Evolutionary conservation across 2,329 filamentous ascomycete species (phyloP), one percentile per base, ranked within the genome.

Genomic region (Aspergillus nomiae): DNA sequence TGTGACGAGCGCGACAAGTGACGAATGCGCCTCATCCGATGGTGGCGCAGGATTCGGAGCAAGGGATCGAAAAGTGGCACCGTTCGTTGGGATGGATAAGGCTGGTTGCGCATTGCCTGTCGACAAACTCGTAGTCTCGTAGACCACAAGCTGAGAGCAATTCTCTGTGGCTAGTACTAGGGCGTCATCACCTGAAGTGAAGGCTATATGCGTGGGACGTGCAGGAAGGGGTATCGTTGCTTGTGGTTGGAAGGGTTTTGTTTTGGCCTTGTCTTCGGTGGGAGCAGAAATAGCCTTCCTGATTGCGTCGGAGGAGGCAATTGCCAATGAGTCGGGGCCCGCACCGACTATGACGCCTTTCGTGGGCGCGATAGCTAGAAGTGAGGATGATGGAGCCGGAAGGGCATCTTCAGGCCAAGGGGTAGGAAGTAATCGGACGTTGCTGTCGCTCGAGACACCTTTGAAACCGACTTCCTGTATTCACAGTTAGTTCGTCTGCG

Each of bases 171-270:
- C 92, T 30, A 97, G 82, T 41, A 97, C 86, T 64, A 99, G 82
- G 69, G 90, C 92, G 70, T 87, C 88, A 74, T 97, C 96, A 71
- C 96, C 92, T n/a, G 92, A 87, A 0, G 92, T 94, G 76, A 99
- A 99, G 19, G 90, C 89, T 24, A 99, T 84, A 76, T 99, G 95
- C 12, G 92, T 96, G 59, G 97, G 86, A 69, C 90, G 89, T 72
- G 88, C 85, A 11, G 91, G 87, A 71, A 96, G 85, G 1, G 88
- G 82, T 8, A 98, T 85, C 63, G 84, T 90, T 58, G 91, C 82
- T 74, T 94, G 88, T 3, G 94, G 90, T 63, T 87, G 82, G 71
- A 96, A 96, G 14, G 84, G 74, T 65, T 90, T 88, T 60, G 90
- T 81, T 66, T 94, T 88, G 64, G 84, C 85, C 60, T 74, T 74